These are phyloP conservation scores for Schoenoplectus tabernaemontani DNA, from an alignment of 202 grass and related monocot genomes.

Conservation along the genomic window DNA sequence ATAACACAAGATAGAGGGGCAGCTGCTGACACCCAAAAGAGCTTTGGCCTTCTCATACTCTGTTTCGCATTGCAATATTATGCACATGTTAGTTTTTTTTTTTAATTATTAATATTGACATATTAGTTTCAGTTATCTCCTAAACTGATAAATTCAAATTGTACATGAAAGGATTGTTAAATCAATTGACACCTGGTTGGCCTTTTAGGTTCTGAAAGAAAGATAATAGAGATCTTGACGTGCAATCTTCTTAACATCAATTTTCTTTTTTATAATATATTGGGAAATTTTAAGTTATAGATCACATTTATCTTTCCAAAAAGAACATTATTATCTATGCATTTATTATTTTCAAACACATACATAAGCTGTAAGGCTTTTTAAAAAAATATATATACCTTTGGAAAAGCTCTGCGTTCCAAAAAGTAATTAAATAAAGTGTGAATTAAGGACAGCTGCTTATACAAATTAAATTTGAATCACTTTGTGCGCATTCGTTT, in stretches of 20 bases:
- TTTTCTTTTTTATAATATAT: not conserved
- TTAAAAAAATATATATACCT: not conserved
- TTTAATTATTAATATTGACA: not conserved
- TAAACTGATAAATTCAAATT: not conserved
- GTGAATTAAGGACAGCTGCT: slow-evolving; percentile 4
- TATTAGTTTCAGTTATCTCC: too few species aligned
- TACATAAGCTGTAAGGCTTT: not conserved
- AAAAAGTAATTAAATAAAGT: not conserved
- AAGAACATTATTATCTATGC: not conserved
- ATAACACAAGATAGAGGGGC: slow-evolving; percentile 81
- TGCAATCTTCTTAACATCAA: not conserved
- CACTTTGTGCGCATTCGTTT: slow-evolving; percentile 7
- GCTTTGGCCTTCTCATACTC: slow-evolving; percentile 69
- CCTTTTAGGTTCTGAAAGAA: not conserved
- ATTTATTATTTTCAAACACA: not conserved
- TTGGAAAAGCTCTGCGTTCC: not conserved
- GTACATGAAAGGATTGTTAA: not conserved
- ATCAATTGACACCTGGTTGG: not conserved
- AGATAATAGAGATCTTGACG: not conserved
- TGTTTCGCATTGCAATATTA: slow-evolving; percentile 25
- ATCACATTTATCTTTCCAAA: not conserved
- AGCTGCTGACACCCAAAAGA: slow-evolving; percentile 89
- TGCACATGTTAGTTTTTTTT: not conserved
- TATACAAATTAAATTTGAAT: slow-evolving; percentile 12
- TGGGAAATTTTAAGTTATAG: not conserved